A percentile compares a stretch with the other conserved stretches of the same genome.
phyloP scores from a whole-genome alignment of 2,329 filamentous ascomycete species.

The Ceratocystis lukuohia region DNA sequence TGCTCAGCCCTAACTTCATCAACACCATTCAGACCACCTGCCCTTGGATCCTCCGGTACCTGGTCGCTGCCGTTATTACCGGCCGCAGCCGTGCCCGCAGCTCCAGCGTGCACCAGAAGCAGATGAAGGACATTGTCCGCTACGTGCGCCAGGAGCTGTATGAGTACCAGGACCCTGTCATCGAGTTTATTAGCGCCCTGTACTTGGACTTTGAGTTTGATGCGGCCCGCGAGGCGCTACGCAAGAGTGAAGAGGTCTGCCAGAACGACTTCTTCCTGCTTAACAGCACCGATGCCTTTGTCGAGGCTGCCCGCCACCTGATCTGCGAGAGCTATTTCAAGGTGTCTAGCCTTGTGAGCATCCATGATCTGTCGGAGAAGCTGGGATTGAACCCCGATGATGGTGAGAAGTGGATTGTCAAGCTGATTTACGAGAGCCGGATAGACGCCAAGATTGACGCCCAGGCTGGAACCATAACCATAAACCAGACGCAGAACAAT shows the following conservation, averaged over 20 bases:
- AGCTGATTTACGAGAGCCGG: slow-evolving; percentile 92
- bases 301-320: slow-evolving; percentile 85
- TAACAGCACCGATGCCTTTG: slow-evolving; percentile 70
- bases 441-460: slow-evolving; percentile 99
- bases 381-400: slow-evolving; percentile 86
- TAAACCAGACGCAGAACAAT: slow-evolving; percentile 98
- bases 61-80: slow-evolving; percentile 87
- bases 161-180: slow-evolving; percentile 93
- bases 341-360: slow-evolving; percentile 97
- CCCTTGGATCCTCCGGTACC: slow-evolving; percentile 91
- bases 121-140: slow-evolving; percentile 91
- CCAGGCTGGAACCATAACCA: slow-evolving; percentile 94
- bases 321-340: slow-evolving; percentile 99
- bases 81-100: slow-evolving; percentile 73
- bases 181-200: slow-evolving; percentile 88
- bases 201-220: slow-evolving; percentile 84
- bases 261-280: slow-evolving; percentile 92
- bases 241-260: slow-evolving; percentile 78
- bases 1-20: slow-evolving; percentile 95
- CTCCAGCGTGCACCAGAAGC: slow-evolving; percentile 83
- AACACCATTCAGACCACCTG: slow-evolving; percentile 98
- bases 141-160: slow-evolving; percentile 95
- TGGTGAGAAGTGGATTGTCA: slow-evolving; percentile 99
- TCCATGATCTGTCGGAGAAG: slow-evolving; percentile 86
- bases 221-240: slow-evolving; percentile 79